A percentile compares a stretch with the other conserved stretches of the same genome.
Conservation (phyloP, 208 protist species). For the Leptomonas pyrrhocoris region DNA sequence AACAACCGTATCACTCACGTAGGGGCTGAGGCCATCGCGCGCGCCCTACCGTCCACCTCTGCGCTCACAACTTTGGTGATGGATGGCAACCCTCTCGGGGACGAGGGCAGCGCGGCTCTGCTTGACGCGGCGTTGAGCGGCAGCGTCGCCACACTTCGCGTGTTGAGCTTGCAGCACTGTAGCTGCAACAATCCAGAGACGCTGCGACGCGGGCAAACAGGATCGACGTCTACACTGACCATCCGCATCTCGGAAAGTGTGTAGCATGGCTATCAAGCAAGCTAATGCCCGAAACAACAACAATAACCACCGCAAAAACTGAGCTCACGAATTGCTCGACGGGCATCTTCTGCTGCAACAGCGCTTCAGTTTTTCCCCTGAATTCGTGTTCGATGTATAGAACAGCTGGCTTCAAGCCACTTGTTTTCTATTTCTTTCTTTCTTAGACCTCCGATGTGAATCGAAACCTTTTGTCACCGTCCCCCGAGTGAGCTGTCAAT, state of each 20-base stretch:
- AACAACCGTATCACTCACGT: conserved; percentile 84
- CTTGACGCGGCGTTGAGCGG: conserved; percentile 52
- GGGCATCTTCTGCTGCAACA: not conserved
- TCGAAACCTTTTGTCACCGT: not conserved
- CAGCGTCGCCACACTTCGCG: conserved; percentile 49
- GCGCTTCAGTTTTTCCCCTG: not conserved
- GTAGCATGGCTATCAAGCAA: not conserved
- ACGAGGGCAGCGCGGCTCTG: conserved; percentile 70
- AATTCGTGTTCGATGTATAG: not conserved
- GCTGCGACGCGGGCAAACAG: conserved; percentile 36
- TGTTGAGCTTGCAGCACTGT: conserved; percentile 78
- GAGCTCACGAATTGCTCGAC: not conserved
- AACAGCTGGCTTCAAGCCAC: not conserved
- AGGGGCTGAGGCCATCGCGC: conserved; percentile 80
- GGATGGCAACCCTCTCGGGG: conserved; percentile 83
- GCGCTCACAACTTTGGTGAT: conserved; percentile 75
- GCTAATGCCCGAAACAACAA: not conserved
- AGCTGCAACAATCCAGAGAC: conserved; percentile 46
- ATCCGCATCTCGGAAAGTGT: conserved; percentile 69
- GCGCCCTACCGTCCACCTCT: conserved; percentile 72
- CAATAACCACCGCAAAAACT: not conserved
- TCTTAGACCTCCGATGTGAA: not conserved
- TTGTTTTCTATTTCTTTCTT: not conserved
- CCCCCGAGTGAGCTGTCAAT: too few species aligned
- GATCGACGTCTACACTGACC: conserved; percentile 29